phyloP scores from a whole-genome alignment of 2,329 filamentous ascomycete species.

The Allantophomopsis lycopodina region DNA sequence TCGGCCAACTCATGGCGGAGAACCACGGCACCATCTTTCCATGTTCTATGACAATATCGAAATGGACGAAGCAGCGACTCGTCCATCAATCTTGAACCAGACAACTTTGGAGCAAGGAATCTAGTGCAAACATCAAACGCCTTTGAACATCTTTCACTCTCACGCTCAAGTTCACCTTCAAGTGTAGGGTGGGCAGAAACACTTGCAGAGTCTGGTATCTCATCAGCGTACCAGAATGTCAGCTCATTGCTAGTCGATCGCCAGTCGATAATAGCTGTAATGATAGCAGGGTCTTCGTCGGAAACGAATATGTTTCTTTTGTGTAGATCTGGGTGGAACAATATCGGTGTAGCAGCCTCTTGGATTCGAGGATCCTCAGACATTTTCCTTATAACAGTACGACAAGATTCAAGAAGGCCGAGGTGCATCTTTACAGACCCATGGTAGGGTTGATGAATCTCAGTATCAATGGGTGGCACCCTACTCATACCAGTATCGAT shows the following conservation, averaged over 20 bases:
- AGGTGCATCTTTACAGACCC: constrained; percentile 18
- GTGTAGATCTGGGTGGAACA: constrained; percentile 24
- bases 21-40: constrained; percentile 22
- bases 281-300: constrained; percentile 19
- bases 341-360: constrained; percentile 13
- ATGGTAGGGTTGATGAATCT: constrained; percentile 14
- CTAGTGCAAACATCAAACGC: constrained; percentile 17
- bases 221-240: constrained; percentile 22
- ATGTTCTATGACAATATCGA: constrained; percentile 23
- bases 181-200: constrained; percentile 8
- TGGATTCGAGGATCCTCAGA: constrained; percentile 13
- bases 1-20: constrained; percentile 23
- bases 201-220: constrained; percentile 22
- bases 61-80: constrained; percentile 21
- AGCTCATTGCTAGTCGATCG: constrained; percentile 22
- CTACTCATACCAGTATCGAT: constrained; percentile 21
- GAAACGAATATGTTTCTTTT: constrained; percentile 25
- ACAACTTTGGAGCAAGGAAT: constrained; percentile 16
- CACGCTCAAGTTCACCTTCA: constrained; percentile 5
- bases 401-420: constrained; percentile 15
- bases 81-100: constrained; percentile 17
- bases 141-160: constrained; percentile 16
- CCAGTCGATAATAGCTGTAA: constrained; percentile 26
- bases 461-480: constrained; percentile 10
- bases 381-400: constrained; percentile 16